phyloP scores from a whole-genome alignment of 495 filamentous ascomycete genomes.

The Annulohypoxylon bovei region DNA sequence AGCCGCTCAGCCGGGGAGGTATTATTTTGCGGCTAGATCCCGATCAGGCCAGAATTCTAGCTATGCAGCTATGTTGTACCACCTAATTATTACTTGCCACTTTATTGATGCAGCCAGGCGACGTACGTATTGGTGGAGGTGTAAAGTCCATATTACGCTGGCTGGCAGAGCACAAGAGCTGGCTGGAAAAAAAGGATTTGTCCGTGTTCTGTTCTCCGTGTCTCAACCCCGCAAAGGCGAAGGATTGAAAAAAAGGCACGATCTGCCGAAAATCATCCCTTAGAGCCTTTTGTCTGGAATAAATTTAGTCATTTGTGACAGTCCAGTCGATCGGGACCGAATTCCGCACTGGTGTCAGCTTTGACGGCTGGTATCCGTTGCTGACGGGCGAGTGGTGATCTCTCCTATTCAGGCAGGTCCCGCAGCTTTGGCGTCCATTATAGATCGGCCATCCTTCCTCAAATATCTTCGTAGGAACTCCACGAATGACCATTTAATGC shows the following conservation, averaged over 20 bases:
- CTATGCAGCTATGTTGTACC: background rate
- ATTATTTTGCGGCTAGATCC: slow-evolving; percentile 11
- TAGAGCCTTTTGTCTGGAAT: slow-evolving; percentile 13
- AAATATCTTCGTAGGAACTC: background rate
- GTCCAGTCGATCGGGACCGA: slow-evolving; percentile 23
- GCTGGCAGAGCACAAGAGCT: background rate
- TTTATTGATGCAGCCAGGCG: slow-evolving; percentile 11
- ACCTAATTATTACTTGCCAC: slow-evolving; percentile 8
- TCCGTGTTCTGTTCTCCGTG: background rate
- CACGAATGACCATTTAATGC: background rate
- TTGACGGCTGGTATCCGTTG: slow-evolving; percentile 15
- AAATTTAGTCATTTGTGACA: slow-evolving; percentile 31
- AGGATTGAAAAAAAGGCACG: slow-evolving; percentile 29
- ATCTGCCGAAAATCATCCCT: slow-evolving; percentile 37
- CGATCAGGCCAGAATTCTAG: slow-evolving; percentile 12
- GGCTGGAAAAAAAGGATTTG: background rate
- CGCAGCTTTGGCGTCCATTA: background rate
- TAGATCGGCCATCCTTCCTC: background rate
- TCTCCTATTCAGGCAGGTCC: slow-evolving; percentile 5
- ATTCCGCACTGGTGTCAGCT: slow-evolving; percentile 23
- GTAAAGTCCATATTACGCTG: background rate
- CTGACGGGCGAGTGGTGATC: background rate
- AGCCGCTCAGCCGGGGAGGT: slow-evolving; percentile 1
- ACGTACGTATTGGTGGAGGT: slow-evolving; percentile 8
- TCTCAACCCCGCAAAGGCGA: slow-evolving; percentile 35